Evolutionary conservation across 1,284 basidiomycete species (phyloP), one percentile per base, ranked within the genome.

Genomic region (Irpex sp.): DNA sequence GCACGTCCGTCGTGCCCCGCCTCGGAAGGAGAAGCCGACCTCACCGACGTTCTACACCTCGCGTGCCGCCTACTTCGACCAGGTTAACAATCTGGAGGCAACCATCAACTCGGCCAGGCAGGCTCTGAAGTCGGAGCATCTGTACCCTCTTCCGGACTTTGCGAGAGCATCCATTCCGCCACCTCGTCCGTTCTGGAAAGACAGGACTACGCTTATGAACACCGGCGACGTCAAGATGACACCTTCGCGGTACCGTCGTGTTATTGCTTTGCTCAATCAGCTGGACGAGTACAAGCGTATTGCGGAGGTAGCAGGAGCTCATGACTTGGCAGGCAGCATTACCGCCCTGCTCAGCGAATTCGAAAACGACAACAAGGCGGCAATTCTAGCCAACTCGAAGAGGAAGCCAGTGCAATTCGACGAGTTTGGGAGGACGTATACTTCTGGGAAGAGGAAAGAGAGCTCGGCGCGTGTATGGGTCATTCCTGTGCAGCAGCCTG

Each of bases 391-490:
- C 19, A 77, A 82, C 50, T 82, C 83, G 50, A 77, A 82, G 71
- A 79, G 81, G 65, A 88, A 87, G 70, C 79, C 79, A 2, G 82
- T 85, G 49, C 72, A 78, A 36, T 76, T 93, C 61, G 95, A 97
- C 72, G 78, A 82, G 58, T 82, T 83, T 60, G 94, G 94, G 15
- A 81, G 95, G 61, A 88, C 88, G n/a, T 93, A 93, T 73, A 91
- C 91, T 0, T 73, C 90, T 49, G 95, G 95, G 31, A 85, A 87
- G 76, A 85, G 94, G 69, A 97, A 97, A 77, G 93, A 92, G 62
- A 92, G 90, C 69, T 81, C 88, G 1, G 94, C 95, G 21, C 84
- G 94, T 56, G 95, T 96, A 1, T 99, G 97, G 96, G 89, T 98
- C 77, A 91, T 98, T 60, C 89, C 90, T n/a, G 82, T 87, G 11